Conservation (phyloP, 1,284 basidiomycete species). For the Volvariella volvacea region DNA sequence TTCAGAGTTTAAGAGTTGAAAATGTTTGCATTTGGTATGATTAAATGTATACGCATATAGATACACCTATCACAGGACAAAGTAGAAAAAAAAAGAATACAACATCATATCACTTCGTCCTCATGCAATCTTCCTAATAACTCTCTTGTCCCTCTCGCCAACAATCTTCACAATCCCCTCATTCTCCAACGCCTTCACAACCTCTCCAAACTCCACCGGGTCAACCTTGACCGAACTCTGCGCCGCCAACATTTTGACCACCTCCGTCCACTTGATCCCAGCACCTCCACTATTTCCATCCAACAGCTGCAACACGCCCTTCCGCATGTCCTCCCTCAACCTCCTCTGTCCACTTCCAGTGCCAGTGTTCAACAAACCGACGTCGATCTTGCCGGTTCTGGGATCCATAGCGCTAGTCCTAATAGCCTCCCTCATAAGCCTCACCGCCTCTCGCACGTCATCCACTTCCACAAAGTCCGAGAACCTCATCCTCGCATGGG, state of each 20-base stretch:
- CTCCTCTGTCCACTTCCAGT: constrained; percentile 81
- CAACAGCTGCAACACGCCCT: constrained; percentile 67
- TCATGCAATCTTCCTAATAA: constrained; percentile 56
- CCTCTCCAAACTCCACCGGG: constrained; percentile 73
- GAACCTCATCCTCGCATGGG: constrained; percentile 94
- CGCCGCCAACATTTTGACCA: constrained; percentile 63
- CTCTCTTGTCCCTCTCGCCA: constrained; percentile 80
- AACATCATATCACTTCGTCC: no score
- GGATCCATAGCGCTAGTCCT: constrained; percentile 94
- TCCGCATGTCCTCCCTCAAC: constrained; percentile 79
- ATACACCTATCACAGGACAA: no score
- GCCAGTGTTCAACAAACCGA: constrained; percentile 93
- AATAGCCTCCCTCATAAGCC: constrained; percentile 94
- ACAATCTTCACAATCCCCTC: constrained; percentile 82
- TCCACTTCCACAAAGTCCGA: constrained; percentile 76
- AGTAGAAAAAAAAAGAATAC: no score
- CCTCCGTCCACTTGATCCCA: constrained; percentile 78
- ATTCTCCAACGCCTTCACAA: constrained; percentile 71
- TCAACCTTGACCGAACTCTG: constrained; percentile 81
- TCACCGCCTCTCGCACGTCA: constrained; percentile 88
- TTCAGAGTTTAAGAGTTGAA: no score
- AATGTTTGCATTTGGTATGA: no score
- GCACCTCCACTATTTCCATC: constrained; percentile 49
- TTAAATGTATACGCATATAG: no score
- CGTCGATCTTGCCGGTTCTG: constrained; percentile 91